These are phyloP conservation scores for Lichtheimia corymbifera DNA, from an alignment of 371 early-diverging fungal species.

Conservation along the genomic window DNA sequence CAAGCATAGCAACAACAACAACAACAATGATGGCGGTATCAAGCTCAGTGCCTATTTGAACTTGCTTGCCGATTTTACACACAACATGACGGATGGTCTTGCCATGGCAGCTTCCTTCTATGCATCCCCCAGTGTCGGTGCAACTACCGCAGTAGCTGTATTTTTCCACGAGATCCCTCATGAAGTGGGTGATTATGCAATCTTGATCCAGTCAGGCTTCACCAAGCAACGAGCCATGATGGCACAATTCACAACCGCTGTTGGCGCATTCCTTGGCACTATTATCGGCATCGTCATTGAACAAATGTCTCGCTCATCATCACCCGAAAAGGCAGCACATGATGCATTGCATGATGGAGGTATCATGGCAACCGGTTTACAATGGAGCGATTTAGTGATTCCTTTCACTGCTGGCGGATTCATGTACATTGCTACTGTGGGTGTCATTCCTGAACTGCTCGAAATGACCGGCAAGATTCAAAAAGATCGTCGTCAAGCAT, in stretches of 20 bases:
- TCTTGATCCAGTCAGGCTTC: conserved; percentile 84
- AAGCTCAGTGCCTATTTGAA: conserved; percentile 81
- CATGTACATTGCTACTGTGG: conserved; percentile 86
- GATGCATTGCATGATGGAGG: conserved; percentile 24
- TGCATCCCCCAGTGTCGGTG: conserved; percentile 78
- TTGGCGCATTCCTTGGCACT: conserved; percentile 83
- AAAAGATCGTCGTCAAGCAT: conserved; percentile 54
- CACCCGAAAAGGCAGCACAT: neutral
- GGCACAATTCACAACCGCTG: conserved; percentile 83
- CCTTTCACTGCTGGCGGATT: conserved; percentile 91
- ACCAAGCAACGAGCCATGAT: conserved; percentile 72
- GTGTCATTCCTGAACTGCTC: conserved; percentile 84
- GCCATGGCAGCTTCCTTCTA: conserved; percentile 90
- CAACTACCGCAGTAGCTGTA: conserved; percentile 88
- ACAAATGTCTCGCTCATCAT: conserved; percentile 45
- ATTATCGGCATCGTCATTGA: conserved; percentile 80
- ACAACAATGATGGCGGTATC: conserved; percentile 39
- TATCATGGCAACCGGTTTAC: conserved; percentile 47
- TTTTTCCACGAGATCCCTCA: conserved; percentile 94
- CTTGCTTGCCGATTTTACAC: conserved; percentile 84
- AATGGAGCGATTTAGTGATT: conserved; percentile 72
- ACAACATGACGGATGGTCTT: conserved; percentile 93
- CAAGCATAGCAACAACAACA: conserved; percentile 14
- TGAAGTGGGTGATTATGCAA: conserved; percentile 92
- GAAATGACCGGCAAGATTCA: conserved; percentile 59